Conservation (phyloP, 2,329 filamentous ascomycete genomes). For the Fusarium paranaense region DNA sequence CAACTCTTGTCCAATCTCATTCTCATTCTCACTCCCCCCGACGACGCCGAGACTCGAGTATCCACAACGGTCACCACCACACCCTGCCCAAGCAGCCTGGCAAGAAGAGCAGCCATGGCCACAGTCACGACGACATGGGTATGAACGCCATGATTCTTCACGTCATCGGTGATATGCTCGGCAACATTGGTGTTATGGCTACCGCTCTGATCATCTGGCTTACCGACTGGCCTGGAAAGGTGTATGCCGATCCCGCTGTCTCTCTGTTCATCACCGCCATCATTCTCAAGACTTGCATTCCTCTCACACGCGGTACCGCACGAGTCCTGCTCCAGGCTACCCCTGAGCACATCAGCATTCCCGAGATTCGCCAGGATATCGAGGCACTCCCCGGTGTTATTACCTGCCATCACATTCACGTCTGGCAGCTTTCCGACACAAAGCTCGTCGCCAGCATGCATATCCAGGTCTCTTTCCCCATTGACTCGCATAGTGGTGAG, state of each 20-base stretch:
- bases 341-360: slow-evolving; percentile 86
- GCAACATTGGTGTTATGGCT: slow-evolving; percentile 86
- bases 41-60: slow-evolving; percentile 60
- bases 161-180: slow-evolving; percentile 84
- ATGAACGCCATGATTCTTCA: slow-evolving; percentile 89
- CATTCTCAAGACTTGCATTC: slow-evolving; percentile 79
- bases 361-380: slow-evolving; percentile 94
- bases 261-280: slow-evolving; percentile 93
- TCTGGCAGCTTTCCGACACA: slow-evolving; percentile 97
- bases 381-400: slow-evolving; percentile 85
- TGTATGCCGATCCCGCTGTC: slow-evolving; percentile 91
- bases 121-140: slow-evolving; percentile 90
- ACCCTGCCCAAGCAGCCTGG: slow-evolving; percentile 73
- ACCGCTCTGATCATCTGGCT: slow-evolving; percentile 93
- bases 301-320: slow-evolving; percentile 81
- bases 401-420: slow-evolving; percentile 94
- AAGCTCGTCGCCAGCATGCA: slow-evolving; percentile 95
- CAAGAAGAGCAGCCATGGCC: slow-evolving; percentile 76
- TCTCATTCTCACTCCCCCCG: slow-evolving; percentile 42
- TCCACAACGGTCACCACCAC: slow-evolving; percentile 84
- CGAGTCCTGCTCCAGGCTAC: slow-evolving; percentile 95
- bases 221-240: slow-evolving; percentile 82
- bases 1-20: slow-evolving; percentile 33
- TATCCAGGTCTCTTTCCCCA: slow-evolving; percentile 90
- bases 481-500: slow-evolving; percentile 80